phyloP scores from a whole-genome alignment of 495 filamentous ascomycete species.

The Tuber borchii region DNA sequence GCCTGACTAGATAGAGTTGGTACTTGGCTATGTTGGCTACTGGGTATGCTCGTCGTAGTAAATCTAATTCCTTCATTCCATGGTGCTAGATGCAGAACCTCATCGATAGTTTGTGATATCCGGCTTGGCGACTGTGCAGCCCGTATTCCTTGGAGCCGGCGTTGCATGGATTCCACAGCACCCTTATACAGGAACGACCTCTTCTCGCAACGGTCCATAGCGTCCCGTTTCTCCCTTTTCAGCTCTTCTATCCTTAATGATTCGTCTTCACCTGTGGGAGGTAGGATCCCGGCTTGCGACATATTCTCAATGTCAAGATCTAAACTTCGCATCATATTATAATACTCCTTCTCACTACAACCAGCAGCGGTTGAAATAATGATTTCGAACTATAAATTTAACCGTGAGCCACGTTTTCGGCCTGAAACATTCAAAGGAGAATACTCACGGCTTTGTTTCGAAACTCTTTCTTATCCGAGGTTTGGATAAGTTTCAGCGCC shows the following conservation, averaged over 20 bases:
- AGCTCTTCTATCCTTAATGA: conserved; percentile 36
- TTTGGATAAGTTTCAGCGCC: conserved; percentile 36
- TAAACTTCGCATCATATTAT: conserved; percentile 36
- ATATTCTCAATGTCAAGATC: conserved; percentile 37
- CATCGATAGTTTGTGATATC: conserved; percentile 17
- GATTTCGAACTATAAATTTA: conserved; percentile 37
- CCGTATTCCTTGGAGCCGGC: conserved; percentile 26
- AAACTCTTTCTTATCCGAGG: conserved; percentile 33
- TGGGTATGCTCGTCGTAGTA: conserved; percentile 28
- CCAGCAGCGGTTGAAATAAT: conserved; percentile 37
- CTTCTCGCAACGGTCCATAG: conserved; percentile 40
- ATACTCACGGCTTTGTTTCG: conserved; percentile 39
- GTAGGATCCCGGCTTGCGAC: conserved; percentile 23
- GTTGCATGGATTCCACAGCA: conserved; percentile 41
- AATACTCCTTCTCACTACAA: conserved; percentile 35
- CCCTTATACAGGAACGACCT: conserved; percentile 38
- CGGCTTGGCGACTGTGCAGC: conserved; percentile 13
- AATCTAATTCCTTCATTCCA: conserved; percentile 26
- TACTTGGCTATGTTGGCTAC: conserved; percentile 32
- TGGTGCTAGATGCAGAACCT: conserved; percentile 21
- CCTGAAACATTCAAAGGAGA: background rate
- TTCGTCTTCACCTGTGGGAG: conserved; percentile 32
- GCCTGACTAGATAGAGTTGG: conserved; percentile 36
- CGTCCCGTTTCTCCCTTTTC: conserved; percentile 39
- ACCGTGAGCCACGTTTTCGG: conserved; percentile 15